Base-by-base conservation (phyloP, 768 basidiomycete species). In the Cytidiella melzeri region DNA sequence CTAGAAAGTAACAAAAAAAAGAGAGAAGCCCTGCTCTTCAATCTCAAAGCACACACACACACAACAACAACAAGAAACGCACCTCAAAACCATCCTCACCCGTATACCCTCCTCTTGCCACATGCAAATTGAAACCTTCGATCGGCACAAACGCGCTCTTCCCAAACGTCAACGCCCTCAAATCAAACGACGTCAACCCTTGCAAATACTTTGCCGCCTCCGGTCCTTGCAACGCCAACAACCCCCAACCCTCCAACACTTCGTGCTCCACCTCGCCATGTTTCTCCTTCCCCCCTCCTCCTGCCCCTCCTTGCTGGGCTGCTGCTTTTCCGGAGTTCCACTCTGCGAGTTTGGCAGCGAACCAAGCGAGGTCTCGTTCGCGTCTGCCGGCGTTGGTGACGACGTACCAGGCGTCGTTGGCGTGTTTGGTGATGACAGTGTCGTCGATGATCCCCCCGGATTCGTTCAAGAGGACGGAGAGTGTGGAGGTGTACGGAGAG, bases 51-150 rank as follows among this genome's bases (percentile, higher is more conserved):
- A 19, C 30, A 15, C 30, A 34, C 15, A 34, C 30, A 34, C 30
- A 34, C 30, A 15, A 15, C 30, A n/a, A 25, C 19, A 19, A 11
- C 43, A 18, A 42, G 38, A 24, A 4, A 38, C 70, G 50, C 21
- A 83, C 92, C 76, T 99, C 96, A 57, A 99, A 98, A 0, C 96
- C 96, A 66, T 99, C 96, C 69, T 99, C 96, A 10, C 96, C 96
- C 0, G 96, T 98, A 68, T 99, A 99, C 4, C 96, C 96, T 24
- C 92, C 91, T 13, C 96, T 82, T 6, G 92, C 88, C 25, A 98
- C 80, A 62, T 98, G 92, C 28, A 90, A 76, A 61, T 82, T 83
- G 57, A 83, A 80, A 3, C 82, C 84, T 51, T 84, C 84, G 37
- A 96, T 75, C 1, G 86, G 80, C 7, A 91, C 76, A 61, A 81